Evolutionary conservation across 768 basidiomycete species (phyloP), one percentile per base, ranked within the genome.

Genomic region (Filobasidium wieringae): DNA sequence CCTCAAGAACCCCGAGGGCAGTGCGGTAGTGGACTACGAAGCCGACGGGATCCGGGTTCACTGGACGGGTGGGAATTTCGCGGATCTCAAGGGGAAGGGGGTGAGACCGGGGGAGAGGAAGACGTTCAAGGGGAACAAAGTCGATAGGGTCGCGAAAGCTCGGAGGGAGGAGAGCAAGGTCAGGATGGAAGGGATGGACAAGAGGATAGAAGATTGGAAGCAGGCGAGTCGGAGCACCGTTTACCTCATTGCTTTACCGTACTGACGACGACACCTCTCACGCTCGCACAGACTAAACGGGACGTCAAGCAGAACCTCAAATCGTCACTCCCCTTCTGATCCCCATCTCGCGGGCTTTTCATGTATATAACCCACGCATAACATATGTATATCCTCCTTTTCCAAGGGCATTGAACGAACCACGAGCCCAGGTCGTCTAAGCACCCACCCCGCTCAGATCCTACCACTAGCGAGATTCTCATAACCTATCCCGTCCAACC

Each of bases 301-400:
- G 50, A 51, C 11, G 24, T 24, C 7, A 51, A 51, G n/a, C 50
- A 51, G 50, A 51, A 51, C 32, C 29, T 31, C 29, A 51, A 51
- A 34, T 31, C 50, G n/a, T n/a, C 27, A 4, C 24, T 51, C 15
- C 50, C 50, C 7, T 51, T 51, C 50, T 51, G n/a, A n/a, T n/a
- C n/a, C n/a, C n/a, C n/a, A n/a, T n/a, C n/a, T n/a, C n/a, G n/a
- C n/a, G n/a, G n/a, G n/a, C n/a, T n/a, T n/a, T n/a, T n/a, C n/a
- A n/a, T n/a, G n/a, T n/a, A n/a, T n/a, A n/a, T n/a, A n/a, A n/a
- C n/a, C n/a, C n/a, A n/a, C n/a, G n/a, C n/a, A n/a, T n/a, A n/a
- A n/a, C n/a, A n/a, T n/a, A n/a, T n/a, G n/a, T n/a, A n/a, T n/a
- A n/a, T n/a, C n/a, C n/a, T n/a, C n/a, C n/a, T n/a, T n/a, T n/a